These are phyloP conservation scores for Mortierella sp. DNA, from an alignment of 371 early-diverging fungal genomes.

Conservation along the genomic window DNA sequence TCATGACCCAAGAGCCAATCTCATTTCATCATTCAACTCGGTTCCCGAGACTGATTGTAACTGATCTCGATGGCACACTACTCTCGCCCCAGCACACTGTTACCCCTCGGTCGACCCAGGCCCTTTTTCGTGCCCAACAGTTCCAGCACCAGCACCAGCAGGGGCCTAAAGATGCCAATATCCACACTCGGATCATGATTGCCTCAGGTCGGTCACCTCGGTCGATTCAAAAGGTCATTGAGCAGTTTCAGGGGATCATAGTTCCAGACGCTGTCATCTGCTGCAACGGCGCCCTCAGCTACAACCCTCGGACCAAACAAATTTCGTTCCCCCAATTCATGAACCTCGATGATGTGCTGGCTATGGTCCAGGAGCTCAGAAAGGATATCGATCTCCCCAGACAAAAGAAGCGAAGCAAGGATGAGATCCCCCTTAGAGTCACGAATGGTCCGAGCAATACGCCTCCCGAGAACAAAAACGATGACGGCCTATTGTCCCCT, in stretches of 20 bases:
- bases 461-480: background rate
- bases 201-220: slow-evolving; percentile 48
- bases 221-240: slow-evolving; percentile 42
- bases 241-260: slow-evolving; percentile 36
- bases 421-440: slow-evolving; percentile 4
- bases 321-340: slow-evolving; percentile 43
- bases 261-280: slow-evolving; percentile 49
- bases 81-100: slow-evolving; percentile 36
- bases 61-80: slow-evolving; percentile 47
- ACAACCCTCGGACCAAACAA: slow-evolving; percentile 31
- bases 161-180: background rate
- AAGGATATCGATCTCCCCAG: background rate
- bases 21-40: slow-evolving; percentile 28
- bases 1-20: background rate
- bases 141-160: background rate
- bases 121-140: slow-evolving; percentile 25
- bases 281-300: slow-evolving; percentile 46
- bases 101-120: slow-evolving; percentile 20
- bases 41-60: slow-evolving; percentile 31
- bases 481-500: slow-evolving; percentile 6
- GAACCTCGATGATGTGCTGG: slow-evolving; percentile 19
- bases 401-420: background rate
- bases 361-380: slow-evolving; percentile 19
- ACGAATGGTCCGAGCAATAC: too few relatives aligned
- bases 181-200: slow-evolving; percentile 40